These are phyloP conservation scores for Diaporthe eres DNA, from an alignment of 2,329 filamentous ascomycete genomes.

Conservation along the genomic window DNA sequence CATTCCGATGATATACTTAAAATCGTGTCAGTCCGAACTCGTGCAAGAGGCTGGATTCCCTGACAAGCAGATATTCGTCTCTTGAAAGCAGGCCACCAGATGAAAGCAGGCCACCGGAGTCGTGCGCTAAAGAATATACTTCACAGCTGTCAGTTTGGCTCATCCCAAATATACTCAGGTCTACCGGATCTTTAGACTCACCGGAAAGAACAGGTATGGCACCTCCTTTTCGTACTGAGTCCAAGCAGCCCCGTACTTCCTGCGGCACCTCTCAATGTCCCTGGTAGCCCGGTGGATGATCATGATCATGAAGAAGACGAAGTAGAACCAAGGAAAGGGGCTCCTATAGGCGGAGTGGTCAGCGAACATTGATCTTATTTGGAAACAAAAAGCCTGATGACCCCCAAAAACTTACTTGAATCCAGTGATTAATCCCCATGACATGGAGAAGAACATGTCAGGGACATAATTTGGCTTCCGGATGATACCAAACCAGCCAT, in stretches of 20 bases:
- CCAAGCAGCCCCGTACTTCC: slow-evolving; percentile 88
- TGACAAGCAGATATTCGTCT: too few species aligned
- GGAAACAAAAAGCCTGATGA: accelerated
- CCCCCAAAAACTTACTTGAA: neutral
- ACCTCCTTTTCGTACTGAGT: slow-evolving; percentile 83
- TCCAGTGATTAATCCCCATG: slow-evolving; percentile 81
- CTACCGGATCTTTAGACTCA: slow-evolving; percentile 48
- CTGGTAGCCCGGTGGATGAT: slow-evolving; percentile 83
- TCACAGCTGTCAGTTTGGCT: neutral
- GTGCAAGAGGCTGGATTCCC: too few species aligned
- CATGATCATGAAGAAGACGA: slow-evolving; percentile 84
- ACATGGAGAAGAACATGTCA: slow-evolving; percentile 82
- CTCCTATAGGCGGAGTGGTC: slow-evolving; percentile 72
- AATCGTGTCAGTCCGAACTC: too few species aligned
- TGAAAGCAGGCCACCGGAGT: too few species aligned
- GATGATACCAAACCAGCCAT: slow-evolving; percentile 83
- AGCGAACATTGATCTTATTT: neutral
- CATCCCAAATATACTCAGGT: accelerated
- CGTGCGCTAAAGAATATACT: slow-evolving; percentile 1
- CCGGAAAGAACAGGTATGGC: slow-evolving; percentile 82
- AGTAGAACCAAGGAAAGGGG: slow-evolving; percentile 92
- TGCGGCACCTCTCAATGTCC: slow-evolving; percentile 81
- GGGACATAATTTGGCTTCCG: slow-evolving; percentile 86
- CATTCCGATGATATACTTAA: neutral
- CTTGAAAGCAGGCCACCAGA: too few species aligned